A percentile compares a stretch with the other conserved stretches of the same genome.
Evolutionary conservation across 139 green algal species (phyloP).

Genomic region (Pleodorina starrii): DNA sequence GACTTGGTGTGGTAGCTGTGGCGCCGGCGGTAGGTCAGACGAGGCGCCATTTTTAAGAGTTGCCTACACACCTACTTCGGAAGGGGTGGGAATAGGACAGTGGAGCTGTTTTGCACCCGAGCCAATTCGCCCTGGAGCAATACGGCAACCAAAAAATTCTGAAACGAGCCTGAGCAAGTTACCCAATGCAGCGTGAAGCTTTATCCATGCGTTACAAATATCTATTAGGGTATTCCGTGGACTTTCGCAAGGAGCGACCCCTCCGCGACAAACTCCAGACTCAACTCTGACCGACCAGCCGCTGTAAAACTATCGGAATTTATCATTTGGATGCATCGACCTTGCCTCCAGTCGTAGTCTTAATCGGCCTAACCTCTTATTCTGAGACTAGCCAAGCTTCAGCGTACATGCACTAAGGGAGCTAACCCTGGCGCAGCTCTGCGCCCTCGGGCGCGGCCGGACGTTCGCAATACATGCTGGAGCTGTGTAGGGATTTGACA

Average conservation of each 20-base stretch:
- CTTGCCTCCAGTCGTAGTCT: not conserved
- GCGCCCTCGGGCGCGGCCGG: conserved; percentile 20
- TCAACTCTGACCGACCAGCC: not conserved
- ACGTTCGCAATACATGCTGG: not conserved
- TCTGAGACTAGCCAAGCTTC: conserved; percentile 19
- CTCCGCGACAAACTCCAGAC: not conserved
- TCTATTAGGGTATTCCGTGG: not conserved
- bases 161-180: too few relatives aligned
- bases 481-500: not conserved
- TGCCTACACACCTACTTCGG: conserved; percentile 30
- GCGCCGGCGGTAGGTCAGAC: conserved; percentile 82
- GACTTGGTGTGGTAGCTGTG: conserved; percentile 96
- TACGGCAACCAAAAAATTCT: too few relatives aligned
- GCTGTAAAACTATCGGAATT: not conserved
- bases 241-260: not conserved
- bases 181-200: too few relatives aligned
- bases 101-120: too few relatives aligned
- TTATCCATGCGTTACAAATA: too few relatives aligned
- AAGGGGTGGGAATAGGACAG: not conserved
- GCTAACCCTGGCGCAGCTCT: conserved; percentile 34
- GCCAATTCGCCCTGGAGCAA: too few relatives aligned
- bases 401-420: conserved; percentile 30
- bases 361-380: not conserved
- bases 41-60: conserved; percentile 86
- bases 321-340: not conserved